A percentile compares a stretch with the other conserved stretches of the same genome.
phyloP scores from a whole-genome alignment of 257 asterid species.

The Solanum tarapatanum region DNA sequence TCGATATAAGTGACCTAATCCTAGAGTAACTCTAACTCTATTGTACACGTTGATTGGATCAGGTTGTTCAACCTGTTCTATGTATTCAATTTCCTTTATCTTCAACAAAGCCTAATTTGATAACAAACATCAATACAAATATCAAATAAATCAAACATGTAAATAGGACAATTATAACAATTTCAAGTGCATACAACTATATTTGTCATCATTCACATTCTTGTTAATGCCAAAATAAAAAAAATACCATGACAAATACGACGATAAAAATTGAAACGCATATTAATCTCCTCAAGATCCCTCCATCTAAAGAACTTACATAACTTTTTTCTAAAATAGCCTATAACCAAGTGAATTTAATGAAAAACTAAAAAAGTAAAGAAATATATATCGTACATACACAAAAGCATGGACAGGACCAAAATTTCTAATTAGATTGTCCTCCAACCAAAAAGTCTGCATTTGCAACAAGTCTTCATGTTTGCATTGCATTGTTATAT shows the following conservation, averaged over 20 bases:
- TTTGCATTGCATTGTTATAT: not conserved
- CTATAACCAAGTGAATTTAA: not conserved
- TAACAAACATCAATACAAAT: not conserved
- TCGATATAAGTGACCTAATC: no score
- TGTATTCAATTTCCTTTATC: no score
- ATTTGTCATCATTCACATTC: not conserved
- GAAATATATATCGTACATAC: not conserved
- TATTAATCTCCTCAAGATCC: not conserved
- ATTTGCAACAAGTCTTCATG: not conserved
- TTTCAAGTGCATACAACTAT: not conserved
- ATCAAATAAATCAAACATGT: not conserved
- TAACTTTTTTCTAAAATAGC: not conserved
- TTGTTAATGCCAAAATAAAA: not conserved
- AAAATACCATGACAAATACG: not conserved
- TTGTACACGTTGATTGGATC: no score
- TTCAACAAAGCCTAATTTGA: no score
- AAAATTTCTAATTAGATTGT: not conserved
- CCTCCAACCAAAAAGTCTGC: not conserved
- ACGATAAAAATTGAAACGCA: not conserved
- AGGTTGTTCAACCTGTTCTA: no score
- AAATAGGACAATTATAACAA: not conserved
- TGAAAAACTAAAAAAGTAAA: not conserved
- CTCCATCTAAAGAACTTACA: not conserved
- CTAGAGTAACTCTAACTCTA: no score
- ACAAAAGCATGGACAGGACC: not conserved